A percentile compares a stretch with the other conserved stretches of the same genome.
These are phyloP conservation scores for Pythium biforme DNA, from an alignment of 352 stramenopile species.

Conservation along the genomic window DNA sequence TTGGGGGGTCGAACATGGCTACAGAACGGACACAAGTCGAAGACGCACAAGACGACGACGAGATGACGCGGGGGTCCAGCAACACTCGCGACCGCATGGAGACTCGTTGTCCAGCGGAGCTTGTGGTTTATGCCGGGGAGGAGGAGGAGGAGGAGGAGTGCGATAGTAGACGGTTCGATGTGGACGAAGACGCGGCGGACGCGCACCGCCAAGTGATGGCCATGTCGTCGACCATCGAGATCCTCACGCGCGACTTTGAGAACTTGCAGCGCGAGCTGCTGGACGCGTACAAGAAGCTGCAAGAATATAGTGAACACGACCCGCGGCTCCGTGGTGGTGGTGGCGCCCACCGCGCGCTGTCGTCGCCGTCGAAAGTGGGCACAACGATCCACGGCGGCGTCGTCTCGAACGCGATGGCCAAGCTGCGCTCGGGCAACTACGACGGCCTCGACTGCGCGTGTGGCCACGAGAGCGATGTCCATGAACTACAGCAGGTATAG, in stretches of 20 bases:
- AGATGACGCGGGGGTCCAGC: background rate
- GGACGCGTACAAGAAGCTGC: slow-evolving; percentile 53
- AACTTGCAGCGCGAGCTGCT: slow-evolving; percentile 50
- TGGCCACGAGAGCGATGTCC: slow-evolving; percentile 29
- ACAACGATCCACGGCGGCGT: slow-evolving; percentile 24
- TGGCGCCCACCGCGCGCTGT: background rate
- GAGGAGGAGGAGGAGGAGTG: slow-evolving; percentile 11
- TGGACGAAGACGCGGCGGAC: slow-evolving; percentile 36
- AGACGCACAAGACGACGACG: background rate
- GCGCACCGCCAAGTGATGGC: slow-evolving; percentile 61
- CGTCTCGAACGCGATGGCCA: slow-evolving; percentile 29
- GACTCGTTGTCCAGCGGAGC: background rate
- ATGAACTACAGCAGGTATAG: slow-evolving; percentile 35
- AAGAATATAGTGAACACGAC: slow-evolving; percentile 35
- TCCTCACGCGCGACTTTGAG: slow-evolving; percentile 60
- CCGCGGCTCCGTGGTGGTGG: slow-evolving; percentile 19
- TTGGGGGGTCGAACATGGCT: slow-evolving; percentile 6
- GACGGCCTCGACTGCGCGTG: slow-evolving; percentile 22
- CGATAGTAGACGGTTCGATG: background rate
- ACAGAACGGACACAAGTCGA: background rate
- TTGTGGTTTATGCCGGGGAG: background rate
- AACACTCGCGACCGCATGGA: background rate
- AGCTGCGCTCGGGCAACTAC: slow-evolving; percentile 20
- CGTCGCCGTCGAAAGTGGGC: slow-evolving; percentile 25
- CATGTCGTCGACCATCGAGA: slow-evolving; percentile 62